A percentile compares a stretch with the other conserved stretches of the same genome.
Conservation (phyloP, 768 basidiomycete genomes). For the Royoungia palumana region DNA sequence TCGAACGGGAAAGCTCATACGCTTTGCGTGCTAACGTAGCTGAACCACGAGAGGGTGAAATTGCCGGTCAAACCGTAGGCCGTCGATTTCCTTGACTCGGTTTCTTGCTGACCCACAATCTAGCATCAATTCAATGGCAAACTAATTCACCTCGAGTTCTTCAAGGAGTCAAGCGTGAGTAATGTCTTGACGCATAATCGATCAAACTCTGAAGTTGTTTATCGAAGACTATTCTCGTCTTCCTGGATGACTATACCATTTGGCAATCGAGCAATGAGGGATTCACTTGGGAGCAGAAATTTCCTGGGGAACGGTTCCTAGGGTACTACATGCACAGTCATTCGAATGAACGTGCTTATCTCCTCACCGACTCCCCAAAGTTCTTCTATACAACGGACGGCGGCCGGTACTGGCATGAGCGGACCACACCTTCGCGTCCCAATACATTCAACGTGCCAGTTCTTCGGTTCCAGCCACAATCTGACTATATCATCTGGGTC, state of each 20-base stretch:
- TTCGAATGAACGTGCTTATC: constrained; percentile 78
- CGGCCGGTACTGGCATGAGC: constrained; percentile 65
- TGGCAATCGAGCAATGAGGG: constrained; percentile 98
- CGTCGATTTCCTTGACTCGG: not conserved
- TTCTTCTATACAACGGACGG: constrained; percentile 83
- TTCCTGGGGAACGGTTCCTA: constrained; percentile 62
- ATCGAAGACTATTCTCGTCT: constrained; percentile 73
- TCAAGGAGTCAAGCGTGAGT: constrained; percentile 70
- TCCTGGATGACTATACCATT: constrained; percentile 68
- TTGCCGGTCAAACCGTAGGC: constrained; percentile 72
- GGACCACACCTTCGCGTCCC: constrained; percentile 62
- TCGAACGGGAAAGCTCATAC: not conserved
- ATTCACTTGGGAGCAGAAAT: constrained; percentile 77
- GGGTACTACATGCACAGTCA: constrained; percentile 86
- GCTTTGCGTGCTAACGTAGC: constrained; percentile 40
- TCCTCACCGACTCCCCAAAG: constrained; percentile 65
- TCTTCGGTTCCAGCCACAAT: constrained; percentile 82
- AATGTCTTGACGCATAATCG: not conserved
- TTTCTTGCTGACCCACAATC: constrained; percentile 7
- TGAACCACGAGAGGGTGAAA: constrained; percentile 73
- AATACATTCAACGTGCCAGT: constrained; percentile 76
- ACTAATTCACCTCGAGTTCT: constrained; percentile 81
- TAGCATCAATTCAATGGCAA: constrained; percentile 64
- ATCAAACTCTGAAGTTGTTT: not conserved
- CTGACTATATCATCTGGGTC: constrained; percentile 87